Evolutionary conservation across 208 protist genomes (phyloP).

Genomic region (Leishmania amazonensis): DNA sequence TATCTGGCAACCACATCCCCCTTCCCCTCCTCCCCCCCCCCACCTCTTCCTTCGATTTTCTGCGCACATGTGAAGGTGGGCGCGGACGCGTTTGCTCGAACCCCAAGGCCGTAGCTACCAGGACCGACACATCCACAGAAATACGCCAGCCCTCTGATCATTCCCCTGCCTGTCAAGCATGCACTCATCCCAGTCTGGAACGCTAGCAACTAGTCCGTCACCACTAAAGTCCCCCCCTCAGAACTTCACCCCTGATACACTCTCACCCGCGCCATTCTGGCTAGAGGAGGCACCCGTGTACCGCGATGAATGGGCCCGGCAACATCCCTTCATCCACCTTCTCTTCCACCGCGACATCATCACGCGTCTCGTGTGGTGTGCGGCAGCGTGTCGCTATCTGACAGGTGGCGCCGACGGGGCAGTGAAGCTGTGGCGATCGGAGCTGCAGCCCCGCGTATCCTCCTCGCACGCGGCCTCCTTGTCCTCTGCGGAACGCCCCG

Average conservation of each 20-base stretch:
- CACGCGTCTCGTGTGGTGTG: conserved; percentile 56
- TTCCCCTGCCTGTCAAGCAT: background rate
- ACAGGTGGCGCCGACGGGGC: conserved; percentile 75
- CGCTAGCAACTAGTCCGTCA: background rate
- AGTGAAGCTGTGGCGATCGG: conserved; percentile 84
- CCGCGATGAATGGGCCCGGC: conserved; percentile 57
- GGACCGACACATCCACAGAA: background rate
- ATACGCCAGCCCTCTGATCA: background rate
- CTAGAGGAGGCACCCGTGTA: conserved; percentile 49
- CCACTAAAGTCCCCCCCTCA: background rate
- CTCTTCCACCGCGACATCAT: conserved; percentile 83
- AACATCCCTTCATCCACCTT: conserved; percentile 72
- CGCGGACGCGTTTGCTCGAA: background rate
- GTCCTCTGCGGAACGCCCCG: background rate
- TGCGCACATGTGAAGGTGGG: background rate
- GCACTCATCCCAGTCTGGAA: background rate
- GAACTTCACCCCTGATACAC: background rate
- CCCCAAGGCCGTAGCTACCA: background rate
- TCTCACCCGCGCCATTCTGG: conserved; percentile 31
- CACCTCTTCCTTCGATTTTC: background rate
- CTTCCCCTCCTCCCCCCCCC: background rate
- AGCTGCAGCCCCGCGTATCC: conserved; percentile 51
- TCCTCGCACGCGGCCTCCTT: background rate
- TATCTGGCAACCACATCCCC: background rate
- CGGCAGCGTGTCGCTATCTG: conserved; percentile 62